Evolutionary conservation across 2,329 filamentous ascomycete species (phyloP).

Genomic region (Nemania sp.): DNA sequence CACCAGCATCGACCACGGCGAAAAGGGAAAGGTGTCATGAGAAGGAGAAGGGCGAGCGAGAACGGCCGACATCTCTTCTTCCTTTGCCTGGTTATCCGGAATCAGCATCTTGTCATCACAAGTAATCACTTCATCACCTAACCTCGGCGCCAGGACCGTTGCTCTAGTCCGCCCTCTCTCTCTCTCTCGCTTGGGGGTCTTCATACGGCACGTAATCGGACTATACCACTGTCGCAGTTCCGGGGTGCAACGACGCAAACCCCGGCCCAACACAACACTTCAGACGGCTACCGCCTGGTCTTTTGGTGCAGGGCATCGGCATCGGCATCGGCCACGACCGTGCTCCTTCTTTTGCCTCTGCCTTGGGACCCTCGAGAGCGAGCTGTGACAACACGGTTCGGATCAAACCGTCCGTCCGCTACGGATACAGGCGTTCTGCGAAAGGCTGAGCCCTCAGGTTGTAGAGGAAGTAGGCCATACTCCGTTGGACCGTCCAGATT

Average conservation of each 20-base stretch:
- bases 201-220: neutral
- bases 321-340: neutral
- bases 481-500: neutral
- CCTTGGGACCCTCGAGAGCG: too few relatives aligned
- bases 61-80: neutral
- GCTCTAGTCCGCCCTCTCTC: neutral
- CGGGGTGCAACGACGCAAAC: slow-evolving; percentile 1
- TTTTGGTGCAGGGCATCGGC: neutral
- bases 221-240: neutral
- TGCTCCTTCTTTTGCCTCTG: neutral
- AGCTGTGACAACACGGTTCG: too few relatives aligned
- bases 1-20: neutral
- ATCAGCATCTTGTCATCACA: neutral
- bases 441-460: neutral
- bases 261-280: neutral
- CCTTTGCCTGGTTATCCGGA: neutral
- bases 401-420: too few relatives aligned
- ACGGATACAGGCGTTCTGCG: too few relatives aligned
- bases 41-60: neutral
- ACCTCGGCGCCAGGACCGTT: neutral
- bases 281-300: neutral
- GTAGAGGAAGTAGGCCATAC: slow-evolving; percentile 4
- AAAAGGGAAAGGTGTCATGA: too few relatives aligned
- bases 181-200: neutral
- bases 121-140: too few relatives aligned